Base-by-base conservation (phyloP, 345 rosid genomes). In the Hevea brasiliensis region DNA sequence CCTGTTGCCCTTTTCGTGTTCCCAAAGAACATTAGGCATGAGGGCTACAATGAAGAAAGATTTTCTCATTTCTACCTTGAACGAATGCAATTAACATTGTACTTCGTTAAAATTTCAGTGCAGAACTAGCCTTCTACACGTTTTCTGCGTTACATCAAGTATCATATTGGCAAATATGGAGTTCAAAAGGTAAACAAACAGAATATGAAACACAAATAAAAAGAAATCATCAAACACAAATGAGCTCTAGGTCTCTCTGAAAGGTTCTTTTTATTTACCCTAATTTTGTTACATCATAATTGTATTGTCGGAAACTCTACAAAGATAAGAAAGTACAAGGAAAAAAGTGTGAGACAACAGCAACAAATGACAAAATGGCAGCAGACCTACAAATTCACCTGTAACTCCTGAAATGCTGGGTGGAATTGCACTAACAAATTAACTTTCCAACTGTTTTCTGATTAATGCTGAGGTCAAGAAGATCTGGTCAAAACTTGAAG, bases 401-500 rank as follows among this genome's bases (percentile, higher is more conserved):
- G 23, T 15, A 55, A 41, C 35, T 37, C 24, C 32, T 65, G 60
- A 57, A 60, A 37, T 21, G 58, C 18, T 58, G 62, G 35, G 70
- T 23, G 66, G 10, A 63, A 59, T 57, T 15, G 29, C n/a, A 65
- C 26, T 21, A 21, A 75, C 37, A 32, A 59, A 75, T 5, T 47
- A 63, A 67, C 65, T 41, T 66, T 35, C 12, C 20, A 45, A 59
- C 62, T 20, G 17, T 56, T 74, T 63, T 47, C 60, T 63, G 14
- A 11, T 54, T 14, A 44, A 32, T n/a, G 24, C 37, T 0, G 35
- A 27, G 61, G 35, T 67, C 42, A 32, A 70, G 72, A 37, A 37
- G 77, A 57, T 71, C 65, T 59, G 11, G 59, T 58, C 71, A 48
- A 74, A 77, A 80, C 20, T 26, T 23, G 50, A 20, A 18, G 21